Percentiles rank a stretch among this genome's conserved stretches.
Conservation (phyloP, 1,139 yeast genomes). For the Pichia sp. region DNA sequence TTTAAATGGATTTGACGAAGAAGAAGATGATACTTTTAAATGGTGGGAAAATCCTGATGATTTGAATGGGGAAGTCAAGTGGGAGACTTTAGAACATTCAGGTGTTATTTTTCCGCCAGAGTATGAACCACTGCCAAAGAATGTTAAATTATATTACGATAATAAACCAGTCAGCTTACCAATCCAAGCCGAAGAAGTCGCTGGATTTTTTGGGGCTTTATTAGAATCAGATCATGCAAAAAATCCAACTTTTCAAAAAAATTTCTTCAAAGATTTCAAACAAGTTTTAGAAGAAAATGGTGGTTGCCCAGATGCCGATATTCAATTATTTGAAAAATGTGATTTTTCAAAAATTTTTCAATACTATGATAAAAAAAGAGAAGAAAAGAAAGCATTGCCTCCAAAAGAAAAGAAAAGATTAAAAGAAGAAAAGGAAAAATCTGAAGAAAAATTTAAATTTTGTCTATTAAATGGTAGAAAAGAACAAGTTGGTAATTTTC, state of each 20-base stretch:
- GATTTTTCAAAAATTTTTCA: slow-evolving; percentile 74
- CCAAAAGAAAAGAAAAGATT: slow-evolving; percentile 67
- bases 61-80: slow-evolving; percentile 67
- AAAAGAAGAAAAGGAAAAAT: slow-evolving; percentile 64
- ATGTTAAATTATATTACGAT: slow-evolving; percentile 69
- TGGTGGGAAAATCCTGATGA: slow-evolving; percentile 88
- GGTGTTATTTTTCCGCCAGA: slow-evolving; percentile 94
- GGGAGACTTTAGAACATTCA: slow-evolving; percentile 81
- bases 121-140: slow-evolving; percentile 80
- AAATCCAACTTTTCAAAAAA: slow-evolving; percentile 79
- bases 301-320: slow-evolving; percentile 48
- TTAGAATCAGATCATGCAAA: slow-evolving; percentile 82
- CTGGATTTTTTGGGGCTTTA: slow-evolving; percentile 90
- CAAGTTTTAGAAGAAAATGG: slow-evolving; percentile 64
- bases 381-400: slow-evolving; percentile 63
- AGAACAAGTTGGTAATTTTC: slow-evolving; percentile 89
- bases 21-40: slow-evolving; percentile 58
- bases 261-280: slow-evolving; percentile 76
- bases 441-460: slow-evolving; percentile 76
- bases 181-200: slow-evolving; percentile 87
- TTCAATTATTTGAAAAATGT: slow-evolving; percentile 59
- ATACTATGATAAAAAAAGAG: slow-evolving; percentile 64
- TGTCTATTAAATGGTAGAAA: slow-evolving; percentile 82
- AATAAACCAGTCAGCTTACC: slow-evolving; percentile 72
- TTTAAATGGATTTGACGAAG: slow-evolving; percentile 23